These are phyloP conservation scores for Candida nonsorbophila DNA, from an alignment of 805 yeast genomes.

Conservation along the genomic window DNA sequence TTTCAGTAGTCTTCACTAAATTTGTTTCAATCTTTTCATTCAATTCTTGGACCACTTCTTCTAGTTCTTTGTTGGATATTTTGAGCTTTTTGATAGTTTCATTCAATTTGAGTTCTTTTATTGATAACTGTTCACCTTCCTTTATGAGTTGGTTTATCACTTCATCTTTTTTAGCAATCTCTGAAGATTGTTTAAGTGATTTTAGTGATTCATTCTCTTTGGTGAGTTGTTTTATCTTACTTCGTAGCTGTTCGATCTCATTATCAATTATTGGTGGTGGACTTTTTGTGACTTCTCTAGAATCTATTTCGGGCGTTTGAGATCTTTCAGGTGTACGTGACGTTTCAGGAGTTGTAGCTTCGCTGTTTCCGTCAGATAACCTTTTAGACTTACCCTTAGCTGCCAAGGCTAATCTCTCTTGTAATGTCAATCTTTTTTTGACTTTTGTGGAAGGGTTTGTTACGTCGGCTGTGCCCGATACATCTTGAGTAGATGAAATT, in stretches of 20 bases:
- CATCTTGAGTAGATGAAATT: no score
- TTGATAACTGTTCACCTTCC: slow-evolving; percentile 72
- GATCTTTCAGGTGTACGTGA: no score
- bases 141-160: slow-evolving; percentile 60
- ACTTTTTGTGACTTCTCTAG: no score
- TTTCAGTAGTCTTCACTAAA: slow-evolving; percentile 30
- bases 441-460: slow-evolving; percentile 31
- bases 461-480: no score
- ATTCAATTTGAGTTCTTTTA: slow-evolving; percentile 63
- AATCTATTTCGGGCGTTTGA: no score
- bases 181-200: slow-evolving; percentile 3
- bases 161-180: slow-evolving; percentile 47
- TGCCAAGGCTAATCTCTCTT: slow-evolving; percentile 81
- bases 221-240: neutral
- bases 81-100: slow-evolving; percentile 63
- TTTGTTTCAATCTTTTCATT: slow-evolving; percentile 25
- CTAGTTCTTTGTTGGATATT: slow-evolving; percentile 22
- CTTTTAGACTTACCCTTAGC: slow-evolving; percentile 52
- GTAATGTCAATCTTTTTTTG: slow-evolving; percentile 66
- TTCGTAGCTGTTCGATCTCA: no score
- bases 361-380: no score
- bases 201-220: slow-evolving; percentile 2
- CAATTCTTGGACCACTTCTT: slow-evolving; percentile 21
- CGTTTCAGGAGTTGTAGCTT: no score
- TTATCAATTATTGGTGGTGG: no score